Conservation (phyloP, 2,329 filamentous ascomycete genomes). For the Elsinoe australis region DNA sequence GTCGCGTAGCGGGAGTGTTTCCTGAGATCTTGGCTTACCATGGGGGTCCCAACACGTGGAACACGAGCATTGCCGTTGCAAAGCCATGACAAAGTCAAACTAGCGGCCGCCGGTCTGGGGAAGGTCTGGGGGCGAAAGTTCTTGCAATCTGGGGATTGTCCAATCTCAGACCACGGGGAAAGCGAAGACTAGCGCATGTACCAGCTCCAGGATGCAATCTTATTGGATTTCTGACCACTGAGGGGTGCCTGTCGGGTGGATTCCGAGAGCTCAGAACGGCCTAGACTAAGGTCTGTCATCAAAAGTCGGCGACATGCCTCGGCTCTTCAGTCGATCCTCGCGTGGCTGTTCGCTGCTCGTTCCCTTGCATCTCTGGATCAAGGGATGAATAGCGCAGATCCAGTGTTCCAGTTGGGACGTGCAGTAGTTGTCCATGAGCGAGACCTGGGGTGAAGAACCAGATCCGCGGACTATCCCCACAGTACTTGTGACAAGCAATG, state of each 20-base stretch:
- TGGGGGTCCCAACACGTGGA: constrained; percentile 2
- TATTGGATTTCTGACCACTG: constrained; percentile 4
- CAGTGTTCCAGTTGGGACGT: not conserved
- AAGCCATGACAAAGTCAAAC: not conserved
- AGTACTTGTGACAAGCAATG: not conserved
- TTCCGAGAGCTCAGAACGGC: constrained; percentile 1
- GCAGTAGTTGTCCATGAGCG: too few species aligned
- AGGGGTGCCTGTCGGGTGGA: not conserved
- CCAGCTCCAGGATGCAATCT: constrained; percentile 9
- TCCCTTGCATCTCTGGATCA: too few species aligned
- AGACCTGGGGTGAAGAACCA: too few species aligned
- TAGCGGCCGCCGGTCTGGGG: constrained; percentile 3
- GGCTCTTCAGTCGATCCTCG: constrained; percentile 6
- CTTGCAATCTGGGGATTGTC: constrained; percentile 6
- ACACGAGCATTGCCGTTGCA: not conserved
- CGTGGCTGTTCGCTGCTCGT: not conserved
- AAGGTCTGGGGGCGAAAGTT: constrained; percentile 2
- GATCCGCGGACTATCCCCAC: too few species aligned
- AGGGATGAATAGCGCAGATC: not conserved
- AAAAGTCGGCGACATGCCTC: constrained; percentile 9
- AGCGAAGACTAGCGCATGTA: constrained; percentile 5
- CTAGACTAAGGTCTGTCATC: not conserved
- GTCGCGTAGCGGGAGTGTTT: constrained; percentile 1
- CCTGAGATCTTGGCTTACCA: not conserved
- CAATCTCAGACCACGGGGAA: not conserved